Percentiles rank a stretch among this genome's conserved stretches.
Evolutionary conservation across 1,284 basidiomycete genomes (phyloP).

Genomic region (Cutaneotrichosporon mucoides): DNA sequence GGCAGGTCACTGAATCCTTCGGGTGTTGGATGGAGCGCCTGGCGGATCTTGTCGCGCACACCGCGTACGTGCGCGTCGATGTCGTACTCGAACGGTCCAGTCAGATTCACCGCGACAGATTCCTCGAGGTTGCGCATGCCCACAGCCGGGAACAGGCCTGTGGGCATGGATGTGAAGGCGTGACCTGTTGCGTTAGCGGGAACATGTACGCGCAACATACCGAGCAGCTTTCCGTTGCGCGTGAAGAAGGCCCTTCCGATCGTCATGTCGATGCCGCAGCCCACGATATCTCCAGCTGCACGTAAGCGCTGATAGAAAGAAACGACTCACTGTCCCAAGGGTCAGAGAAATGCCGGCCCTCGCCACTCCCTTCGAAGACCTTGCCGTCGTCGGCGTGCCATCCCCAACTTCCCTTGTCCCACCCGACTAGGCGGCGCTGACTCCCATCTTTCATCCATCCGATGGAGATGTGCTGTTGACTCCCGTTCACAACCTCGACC

Average conservation of each 20-base stretch:
- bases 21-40: not conserved
- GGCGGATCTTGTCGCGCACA: slow-evolving; percentile 23
- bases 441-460: slow-evolving; percentile 63
- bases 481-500: slow-evolving; percentile 59
- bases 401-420: slow-evolving; percentile 83
- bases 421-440: slow-evolving; percentile 74
- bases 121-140: slow-evolving; percentile 68
- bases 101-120: slow-evolving; percentile 65
- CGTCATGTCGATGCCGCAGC: slow-evolving; percentile 84
- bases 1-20: slow-evolving; percentile 7
- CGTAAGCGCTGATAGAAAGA: not conserved
- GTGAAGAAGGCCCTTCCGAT: slow-evolving; percentile 78
- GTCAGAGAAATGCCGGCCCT: slow-evolving; percentile 66
- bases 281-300: slow-evolving; percentile 74
- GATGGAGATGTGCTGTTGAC: slow-evolving; percentile 73
- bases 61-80: slow-evolving; percentile 68
- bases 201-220: too few relatives aligned
- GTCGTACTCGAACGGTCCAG: slow-evolving; percentile 76
- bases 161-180: too few relatives aligned
- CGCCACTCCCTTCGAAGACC: slow-evolving; percentile 68
- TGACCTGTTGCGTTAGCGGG: too few relatives aligned
- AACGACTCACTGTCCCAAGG: slow-evolving; percentile 45
- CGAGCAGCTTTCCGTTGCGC: slow-evolving; percentile 74
- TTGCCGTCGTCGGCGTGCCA: slow-evolving; percentile 88
- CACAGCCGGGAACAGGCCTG: slow-evolving; percentile 68